Evolutionary conservation across 163 green algal genomes (phyloP).

Genomic region (Coccomyxa subellipsoidea): DNA sequence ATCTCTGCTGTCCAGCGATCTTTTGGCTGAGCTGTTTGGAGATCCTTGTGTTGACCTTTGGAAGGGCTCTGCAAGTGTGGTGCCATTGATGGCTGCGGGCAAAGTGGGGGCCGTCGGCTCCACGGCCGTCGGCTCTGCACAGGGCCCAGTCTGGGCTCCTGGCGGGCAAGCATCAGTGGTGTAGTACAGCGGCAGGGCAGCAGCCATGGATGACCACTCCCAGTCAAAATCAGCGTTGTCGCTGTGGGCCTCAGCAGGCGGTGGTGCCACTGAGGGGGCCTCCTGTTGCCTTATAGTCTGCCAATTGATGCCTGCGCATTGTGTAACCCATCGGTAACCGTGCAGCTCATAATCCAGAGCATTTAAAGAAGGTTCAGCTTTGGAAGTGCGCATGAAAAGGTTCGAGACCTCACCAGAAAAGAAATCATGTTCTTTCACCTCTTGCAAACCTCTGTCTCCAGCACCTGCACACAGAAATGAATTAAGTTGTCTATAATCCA

Average conservation of each 20-base stretch:
- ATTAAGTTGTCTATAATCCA: too few species aligned
- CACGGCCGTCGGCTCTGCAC: too few species aligned
- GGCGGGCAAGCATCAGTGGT: not conserved
- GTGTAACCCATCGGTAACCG: too few species aligned
- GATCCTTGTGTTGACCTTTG: not conserved
- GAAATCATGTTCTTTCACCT: constrained; percentile 76
- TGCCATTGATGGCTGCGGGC: not conserved
- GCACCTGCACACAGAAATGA: not conserved
- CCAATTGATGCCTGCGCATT: constrained; percentile 24
- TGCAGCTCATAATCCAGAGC: too few species aligned
- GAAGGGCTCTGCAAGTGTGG: not conserved
- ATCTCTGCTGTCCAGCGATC: not conserved
- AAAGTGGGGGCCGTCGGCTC: too few species aligned
- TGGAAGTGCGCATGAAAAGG: too few species aligned
- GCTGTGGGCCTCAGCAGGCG: not conserved
- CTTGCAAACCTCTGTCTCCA: constrained; percentile 45
- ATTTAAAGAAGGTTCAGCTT: too few species aligned
- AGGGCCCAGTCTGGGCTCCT: not conserved
- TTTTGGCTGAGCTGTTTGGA: not conserved
- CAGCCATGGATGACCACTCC: constrained; percentile 51
- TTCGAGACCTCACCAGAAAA: too few species aligned
- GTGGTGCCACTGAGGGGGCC: constrained; percentile 31
- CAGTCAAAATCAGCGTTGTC: constrained; percentile 52
- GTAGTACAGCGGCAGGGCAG: not conserved
- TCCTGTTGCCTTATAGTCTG: constrained; percentile 15